Evolutionary conservation across 176 grass and related monocot species (phyloP).

Genomic region (Zizania latifolia): DNA sequence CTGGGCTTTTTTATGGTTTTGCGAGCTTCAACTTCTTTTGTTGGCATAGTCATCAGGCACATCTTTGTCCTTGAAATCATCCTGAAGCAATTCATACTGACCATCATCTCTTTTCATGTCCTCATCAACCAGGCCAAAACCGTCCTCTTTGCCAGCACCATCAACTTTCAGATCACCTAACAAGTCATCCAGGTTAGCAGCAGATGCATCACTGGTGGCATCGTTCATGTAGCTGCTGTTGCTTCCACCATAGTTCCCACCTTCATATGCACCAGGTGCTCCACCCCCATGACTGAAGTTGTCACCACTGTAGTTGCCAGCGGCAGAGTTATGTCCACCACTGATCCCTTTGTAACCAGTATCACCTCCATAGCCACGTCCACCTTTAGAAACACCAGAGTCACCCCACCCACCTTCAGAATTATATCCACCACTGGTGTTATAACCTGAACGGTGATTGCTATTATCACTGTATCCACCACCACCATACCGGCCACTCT

Average conservation of each 20-base stretch:
- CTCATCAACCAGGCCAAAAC: neutral
- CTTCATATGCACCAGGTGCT: neutral
- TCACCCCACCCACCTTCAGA: neutral
- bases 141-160: constrained; percentile 1
- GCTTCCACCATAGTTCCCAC: neutral
- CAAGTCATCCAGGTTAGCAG: constrained; percentile 14
- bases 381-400: constrained; percentile 16
- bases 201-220: neutral
- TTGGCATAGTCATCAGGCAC: constrained; percentile 40
- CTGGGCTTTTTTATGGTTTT: neutral
- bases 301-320: constrained; percentile 7
- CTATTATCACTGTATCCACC: constrained; percentile 8
- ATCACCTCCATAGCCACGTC: constrained; percentile 12
- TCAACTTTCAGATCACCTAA: constrained; percentile 32
- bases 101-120: neutral
- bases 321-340: constrained; percentile 1
- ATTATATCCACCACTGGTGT: constrained; percentile 5
- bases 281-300: constrained; percentile 10
- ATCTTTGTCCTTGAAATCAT: constrained; percentile 37
- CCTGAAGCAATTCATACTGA: constrained; percentile 19
- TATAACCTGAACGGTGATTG: constrained; percentile 4
- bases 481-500: neutral
- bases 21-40: constrained; percentile 28
- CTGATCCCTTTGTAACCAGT: constrained; percentile 9
- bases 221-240: neutral